Percentiles rank a stretch among this genome's conserved stretches.
Conservation (phyloP, 805 yeast genomes). For the Citeromyces matritensis region DNA sequence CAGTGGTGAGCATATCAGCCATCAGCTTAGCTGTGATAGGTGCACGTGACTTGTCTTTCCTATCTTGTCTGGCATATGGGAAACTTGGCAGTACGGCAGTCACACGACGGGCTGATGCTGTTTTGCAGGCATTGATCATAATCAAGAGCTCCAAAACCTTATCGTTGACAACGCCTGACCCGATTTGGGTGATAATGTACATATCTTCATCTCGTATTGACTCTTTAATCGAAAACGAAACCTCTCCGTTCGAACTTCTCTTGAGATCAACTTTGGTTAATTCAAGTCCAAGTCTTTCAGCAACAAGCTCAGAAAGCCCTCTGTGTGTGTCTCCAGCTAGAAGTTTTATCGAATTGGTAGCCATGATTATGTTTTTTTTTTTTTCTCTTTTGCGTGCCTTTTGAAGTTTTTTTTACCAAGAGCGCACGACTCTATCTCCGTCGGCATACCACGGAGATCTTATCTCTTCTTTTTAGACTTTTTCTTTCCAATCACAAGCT, state of each 20-base stretch:
- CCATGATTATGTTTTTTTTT: conserved; percentile 24
- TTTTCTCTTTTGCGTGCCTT: too few species aligned
- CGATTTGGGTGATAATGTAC: conserved; percentile 65
- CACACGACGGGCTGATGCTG: conserved; percentile 71
- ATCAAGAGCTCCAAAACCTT: conserved; percentile 58
- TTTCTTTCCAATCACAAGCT: conserved; percentile 25
- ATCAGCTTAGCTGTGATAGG: conserved; percentile 76
- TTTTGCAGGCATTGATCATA: conserved; percentile 72
- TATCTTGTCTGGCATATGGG: conserved; percentile 82
- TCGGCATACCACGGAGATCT: conserved; percentile 1
- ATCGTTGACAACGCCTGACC: conserved; percentile 67
- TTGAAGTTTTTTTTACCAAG: too few species aligned
- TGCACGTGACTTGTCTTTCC: conserved; percentile 75
- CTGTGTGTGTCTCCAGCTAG: conserved; percentile 57
- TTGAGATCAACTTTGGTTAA: conserved; percentile 49
- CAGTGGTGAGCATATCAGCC: conserved; percentile 71
- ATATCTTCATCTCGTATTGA: conserved; percentile 79
- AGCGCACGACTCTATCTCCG: too few species aligned
- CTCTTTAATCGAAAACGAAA: conserved; percentile 64
- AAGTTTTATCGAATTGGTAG: conserved; percentile 56
- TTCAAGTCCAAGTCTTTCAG: conserved; percentile 39
- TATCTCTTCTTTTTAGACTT: conserved; percentile 5
- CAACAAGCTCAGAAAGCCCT: conserved; percentile 55
- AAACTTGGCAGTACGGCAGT: conserved; percentile 75
- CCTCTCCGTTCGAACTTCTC: conserved; percentile 60